These are phyloP conservation scores for Paraphaeosphaeria minitans DNA, from an alignment of 2,329 filamentous ascomycete species.

Conservation along the genomic window DNA sequence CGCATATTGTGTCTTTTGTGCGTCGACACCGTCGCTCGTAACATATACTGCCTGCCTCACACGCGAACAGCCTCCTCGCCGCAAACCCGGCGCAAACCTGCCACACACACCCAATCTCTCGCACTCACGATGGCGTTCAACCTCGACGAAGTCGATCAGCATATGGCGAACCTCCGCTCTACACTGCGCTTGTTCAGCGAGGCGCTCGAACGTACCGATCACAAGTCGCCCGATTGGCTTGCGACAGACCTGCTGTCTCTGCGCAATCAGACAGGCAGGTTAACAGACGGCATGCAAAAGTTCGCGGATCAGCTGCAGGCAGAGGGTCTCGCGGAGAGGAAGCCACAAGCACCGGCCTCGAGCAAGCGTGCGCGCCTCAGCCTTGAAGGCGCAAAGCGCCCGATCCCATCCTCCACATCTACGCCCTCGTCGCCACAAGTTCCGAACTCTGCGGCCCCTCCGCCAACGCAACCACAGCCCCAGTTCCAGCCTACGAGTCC, in stretches of 20 bases:
- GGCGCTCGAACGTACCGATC: conserved; percentile 41
- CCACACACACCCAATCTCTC: conserved; percentile 5
- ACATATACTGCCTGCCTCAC: not conserved
- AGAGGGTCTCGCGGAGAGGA: conserved; percentile 32
- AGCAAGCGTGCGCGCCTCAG: conserved; percentile 35
- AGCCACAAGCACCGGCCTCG: conserved; percentile 25
- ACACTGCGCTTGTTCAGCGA: conserved; percentile 38
- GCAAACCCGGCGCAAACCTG: not conserved
- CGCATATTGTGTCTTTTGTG: too few relatives aligned
- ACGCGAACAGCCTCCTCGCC: not conserved
- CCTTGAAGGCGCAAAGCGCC: conserved; percentile 28
- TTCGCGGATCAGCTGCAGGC: conserved; percentile 37
- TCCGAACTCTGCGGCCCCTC: conserved; percentile 19
- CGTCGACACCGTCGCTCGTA: too few relatives aligned
- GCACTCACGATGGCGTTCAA: conserved; percentile 2
- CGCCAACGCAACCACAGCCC: conserved; percentile 15
- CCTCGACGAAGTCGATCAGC: conserved; percentile 38
- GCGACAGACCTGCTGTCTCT: conserved; percentile 41
- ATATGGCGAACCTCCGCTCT: conserved; percentile 37
- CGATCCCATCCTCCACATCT: not conserved
- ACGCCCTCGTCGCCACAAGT: conserved; percentile 13
- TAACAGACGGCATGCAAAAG: conserved; percentile 43
- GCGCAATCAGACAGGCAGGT: conserved; percentile 38
- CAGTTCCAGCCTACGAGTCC: conserved; percentile 23
- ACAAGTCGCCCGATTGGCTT: conserved; percentile 44